phyloP scores from a whole-genome alignment of 768 basidiomycete genomes.

The Termitomyces sp. region DNA sequence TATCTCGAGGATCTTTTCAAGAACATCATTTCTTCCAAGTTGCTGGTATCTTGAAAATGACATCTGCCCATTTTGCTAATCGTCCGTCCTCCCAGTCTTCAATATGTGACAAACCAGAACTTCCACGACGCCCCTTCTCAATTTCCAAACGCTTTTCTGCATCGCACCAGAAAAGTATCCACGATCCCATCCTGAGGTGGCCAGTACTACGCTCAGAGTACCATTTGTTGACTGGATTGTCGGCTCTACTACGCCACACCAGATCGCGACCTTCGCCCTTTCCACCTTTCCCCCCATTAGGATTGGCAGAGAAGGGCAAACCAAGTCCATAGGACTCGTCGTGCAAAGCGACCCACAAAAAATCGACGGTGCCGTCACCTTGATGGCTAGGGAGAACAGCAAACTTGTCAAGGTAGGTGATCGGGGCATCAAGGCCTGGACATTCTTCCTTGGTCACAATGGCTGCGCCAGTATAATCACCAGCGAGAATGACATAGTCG shows the following conservation, averaged over 20 bases:
- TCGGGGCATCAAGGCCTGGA: constrained; percentile 38
- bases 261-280: constrained; percentile 89
- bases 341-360: constrained; percentile 97
- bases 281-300: constrained; percentile 90
- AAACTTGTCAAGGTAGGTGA: constrained; percentile 98
- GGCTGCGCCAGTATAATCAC: constrained; percentile 94
- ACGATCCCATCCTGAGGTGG: constrained; percentile 79
- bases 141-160: constrained; percentile 81
- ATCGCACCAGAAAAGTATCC: constrained; percentile 99
- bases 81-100: constrained; percentile 77
- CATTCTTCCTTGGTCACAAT: constrained; percentile 74
- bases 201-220: constrained; percentile 96
- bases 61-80: constrained; percentile 63
- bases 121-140: constrained; percentile 62
- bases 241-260: constrained; percentile 89
- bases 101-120: constrained; percentile 64
- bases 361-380: constrained; percentile 98
- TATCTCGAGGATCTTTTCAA: background rate
- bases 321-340: constrained; percentile 98
- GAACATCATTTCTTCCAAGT: constrained; percentile 56
- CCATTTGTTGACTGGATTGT: constrained; percentile 99
- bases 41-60: constrained; percentile 69
- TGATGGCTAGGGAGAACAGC: constrained; percentile 93
- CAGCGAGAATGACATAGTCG: constrained; percentile 91
- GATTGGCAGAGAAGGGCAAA: constrained; percentile 89